phyloP scores from a whole-genome alignment of 2,329 filamentous ascomycete species.

The Bipolaris victoriae region DNA sequence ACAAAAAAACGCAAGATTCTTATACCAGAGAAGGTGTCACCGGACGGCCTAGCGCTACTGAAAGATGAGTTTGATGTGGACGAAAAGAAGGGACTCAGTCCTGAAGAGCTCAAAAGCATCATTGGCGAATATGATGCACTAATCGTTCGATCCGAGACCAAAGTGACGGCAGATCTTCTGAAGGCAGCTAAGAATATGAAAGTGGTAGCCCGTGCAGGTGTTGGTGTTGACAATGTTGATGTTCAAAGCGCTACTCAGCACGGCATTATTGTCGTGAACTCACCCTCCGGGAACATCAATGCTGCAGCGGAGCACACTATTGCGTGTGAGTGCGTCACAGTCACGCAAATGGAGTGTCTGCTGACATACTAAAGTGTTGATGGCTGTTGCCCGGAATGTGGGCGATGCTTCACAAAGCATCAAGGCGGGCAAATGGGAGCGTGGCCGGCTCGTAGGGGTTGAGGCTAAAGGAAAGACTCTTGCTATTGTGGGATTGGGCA shows the following conservation, averaged over 20 bases:
- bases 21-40: constrained; percentile 79
- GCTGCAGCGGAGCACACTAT: constrained; percentile 82
- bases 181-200: constrained; percentile 70
- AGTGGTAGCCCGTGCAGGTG: constrained; percentile 80
- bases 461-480: constrained; percentile 80
- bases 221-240: constrained; percentile 81
- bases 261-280: constrained; percentile 82
- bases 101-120: constrained; percentile 67
- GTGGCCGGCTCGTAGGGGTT: constrained; percentile 74
- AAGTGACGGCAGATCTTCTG: constrained; percentile 73
- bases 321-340: constrained; percentile 47
- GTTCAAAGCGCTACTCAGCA: constrained; percentile 72
- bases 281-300: constrained; percentile 78
- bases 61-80: constrained; percentile 72
- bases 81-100: constrained; percentile 65
- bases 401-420: constrained; percentile 72
- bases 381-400: constrained; percentile 76
- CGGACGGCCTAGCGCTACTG: constrained; percentile 76
- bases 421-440: constrained; percentile 76
- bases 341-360: not conserved
- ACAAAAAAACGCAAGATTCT: constrained; percentile 62
- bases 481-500: constrained; percentile 79
- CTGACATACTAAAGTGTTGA: constrained; percentile 59
- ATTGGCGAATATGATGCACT: constrained; percentile 77
- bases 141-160: constrained; percentile 81